phyloP scores from a whole-genome alignment of 345 rosid genomes.

The Rhizophora apiculata region DNA sequence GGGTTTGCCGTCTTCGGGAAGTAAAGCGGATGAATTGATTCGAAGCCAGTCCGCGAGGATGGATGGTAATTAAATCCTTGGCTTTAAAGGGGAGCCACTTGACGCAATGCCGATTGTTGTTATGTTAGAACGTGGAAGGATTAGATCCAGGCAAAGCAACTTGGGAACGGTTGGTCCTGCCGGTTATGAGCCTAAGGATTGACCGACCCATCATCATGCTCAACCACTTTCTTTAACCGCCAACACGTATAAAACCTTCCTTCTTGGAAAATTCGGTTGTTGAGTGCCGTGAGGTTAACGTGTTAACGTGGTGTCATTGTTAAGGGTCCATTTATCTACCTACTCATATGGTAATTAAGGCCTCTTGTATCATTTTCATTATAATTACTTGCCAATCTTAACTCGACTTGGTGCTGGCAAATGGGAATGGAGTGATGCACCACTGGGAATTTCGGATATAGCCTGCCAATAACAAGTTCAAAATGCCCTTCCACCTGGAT shows the following conservation, averaged over 20 bases:
- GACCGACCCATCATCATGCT: neutral
- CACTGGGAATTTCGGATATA: neutral
- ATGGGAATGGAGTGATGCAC: neutral
- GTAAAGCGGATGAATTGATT: neutral
- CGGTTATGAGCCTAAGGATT: neutral
- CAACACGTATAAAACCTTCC: neutral
- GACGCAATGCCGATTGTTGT: neutral
- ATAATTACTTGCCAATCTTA: neutral
- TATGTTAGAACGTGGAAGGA: neutral
- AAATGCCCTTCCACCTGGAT: neutral
- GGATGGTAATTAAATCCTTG: neutral
- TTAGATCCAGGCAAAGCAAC: neutral
- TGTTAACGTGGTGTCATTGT: neutral
- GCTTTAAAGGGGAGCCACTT: neutral
- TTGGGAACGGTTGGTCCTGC: neutral
- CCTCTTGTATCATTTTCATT: neutral
- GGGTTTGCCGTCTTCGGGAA: neutral
- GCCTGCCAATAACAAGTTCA: neutral
- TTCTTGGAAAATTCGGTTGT: neutral
- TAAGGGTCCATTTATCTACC: slow-evolving; percentile 7
- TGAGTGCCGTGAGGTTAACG: neutral
- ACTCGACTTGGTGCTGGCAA: neutral
- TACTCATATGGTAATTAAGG: neutral
- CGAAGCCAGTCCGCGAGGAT: neutral
- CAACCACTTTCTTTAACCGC: neutral